Evolutionary conservation across 2,329 filamentous ascomycete genomes (phyloP).

Genomic region (Fusarium sublunatum): DNA sequence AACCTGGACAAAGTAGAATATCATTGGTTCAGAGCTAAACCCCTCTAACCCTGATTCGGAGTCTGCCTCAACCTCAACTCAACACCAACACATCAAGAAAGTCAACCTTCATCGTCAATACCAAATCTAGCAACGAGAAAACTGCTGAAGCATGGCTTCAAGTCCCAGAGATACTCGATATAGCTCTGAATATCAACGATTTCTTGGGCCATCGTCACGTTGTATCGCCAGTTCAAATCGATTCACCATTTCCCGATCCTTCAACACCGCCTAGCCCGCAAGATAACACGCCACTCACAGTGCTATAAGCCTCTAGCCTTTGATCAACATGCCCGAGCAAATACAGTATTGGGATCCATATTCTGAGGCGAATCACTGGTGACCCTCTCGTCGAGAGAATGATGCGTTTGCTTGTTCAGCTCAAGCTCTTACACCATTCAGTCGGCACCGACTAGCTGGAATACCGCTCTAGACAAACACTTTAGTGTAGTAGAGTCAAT

Average conservation of each 20-base stretch:
- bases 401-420: slow-evolving; percentile 4
- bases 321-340: too few relatives aligned
- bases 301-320: not conserved
- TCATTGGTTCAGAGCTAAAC: slow-evolving; percentile 10
- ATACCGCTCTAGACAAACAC: not conserved
- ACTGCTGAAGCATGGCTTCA: fast-evolving
- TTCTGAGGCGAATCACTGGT: not conserved
- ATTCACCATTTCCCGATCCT: not conserved
- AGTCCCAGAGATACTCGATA: not conserved
- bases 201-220: not conserved
- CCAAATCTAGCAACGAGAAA: not conserved
- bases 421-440: not conserved
- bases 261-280: not conserved
- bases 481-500: not conserved
- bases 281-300: not conserved
- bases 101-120: not conserved
- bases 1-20: not conserved
- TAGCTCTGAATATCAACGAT: not conserved
- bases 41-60: slow-evolving; percentile 15
- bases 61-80: not conserved
- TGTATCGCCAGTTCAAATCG: not conserved
- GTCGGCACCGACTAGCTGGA: slow-evolving; percentile 1
- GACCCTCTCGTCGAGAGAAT: not conserved
- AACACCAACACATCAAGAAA: slow-evolving; percentile 8
- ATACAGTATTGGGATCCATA: not conserved